phyloP scores from a whole-genome alignment of 1,284 basidiomycete genomes.

The Ustilago tritici region DNA sequence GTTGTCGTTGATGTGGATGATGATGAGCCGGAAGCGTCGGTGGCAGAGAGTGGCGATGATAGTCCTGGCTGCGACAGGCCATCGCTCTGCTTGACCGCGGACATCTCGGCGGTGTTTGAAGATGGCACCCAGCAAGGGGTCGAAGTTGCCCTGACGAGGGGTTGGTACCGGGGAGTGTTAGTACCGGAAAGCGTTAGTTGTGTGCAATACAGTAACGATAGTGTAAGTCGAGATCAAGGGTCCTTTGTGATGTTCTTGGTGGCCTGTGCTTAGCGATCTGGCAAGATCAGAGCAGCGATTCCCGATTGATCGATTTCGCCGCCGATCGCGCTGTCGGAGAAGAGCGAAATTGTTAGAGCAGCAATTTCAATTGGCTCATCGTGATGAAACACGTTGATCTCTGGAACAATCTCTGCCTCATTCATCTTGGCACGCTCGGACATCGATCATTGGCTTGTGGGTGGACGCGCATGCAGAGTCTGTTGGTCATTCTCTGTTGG shows the following conservation, averaged over 20 bases:
- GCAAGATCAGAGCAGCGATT: not conserved
- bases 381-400: not conserved
- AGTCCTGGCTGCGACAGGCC: slow-evolving; percentile 10
- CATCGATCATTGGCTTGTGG: slow-evolving; percentile 13
- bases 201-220: no score
- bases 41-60: slow-evolving; percentile 5
- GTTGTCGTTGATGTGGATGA: slow-evolving; percentile 13
- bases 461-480: slow-evolving; percentile 1
- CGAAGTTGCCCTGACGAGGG: no score
- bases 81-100: slow-evolving; percentile 2
- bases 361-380: not conserved
- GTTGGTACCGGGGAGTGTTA: no score
- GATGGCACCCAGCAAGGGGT: not conserved
- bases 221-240: slow-evolving; percentile 5
- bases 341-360: not conserved
- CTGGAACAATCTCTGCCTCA: not conserved
- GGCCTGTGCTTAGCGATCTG: slow-evolving; percentile 27
- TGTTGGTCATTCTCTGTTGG: slow-evolving; percentile 3
- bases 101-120: slow-evolving; percentile 12
- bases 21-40: slow-evolving; percentile 9
- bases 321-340: not conserved
- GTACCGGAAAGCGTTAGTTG: no score
- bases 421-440: not conserved
- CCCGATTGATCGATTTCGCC: no score
- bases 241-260: slow-evolving; percentile 9